Base-by-base conservation (phyloP, 257 asterid genomes). In the Primulina huaijiensis region DNA sequence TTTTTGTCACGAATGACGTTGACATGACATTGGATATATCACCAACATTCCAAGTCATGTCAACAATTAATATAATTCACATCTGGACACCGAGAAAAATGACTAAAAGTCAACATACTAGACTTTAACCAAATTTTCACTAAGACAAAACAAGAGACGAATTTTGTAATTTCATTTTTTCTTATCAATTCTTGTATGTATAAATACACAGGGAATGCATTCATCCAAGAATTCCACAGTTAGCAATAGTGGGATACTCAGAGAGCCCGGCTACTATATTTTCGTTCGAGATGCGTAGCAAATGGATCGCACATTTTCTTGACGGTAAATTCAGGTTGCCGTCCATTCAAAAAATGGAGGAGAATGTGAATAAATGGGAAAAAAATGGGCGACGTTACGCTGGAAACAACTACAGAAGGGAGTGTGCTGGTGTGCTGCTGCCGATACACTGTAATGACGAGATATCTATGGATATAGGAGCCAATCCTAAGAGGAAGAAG, bases 361-460 rank as follows among this genome's bases (percentile, higher is more conserved):
- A 83, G 7, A 76, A 80, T 3, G 80, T 65, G 52, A 3, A 10
- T 57, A 72, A 60, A 75, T 88, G 91, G 95, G 82, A 82, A 67
- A 67, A 73, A 3, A 78, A 80, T 63, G 73, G 64, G 38, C 80
- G 78, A 8, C 69, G 43, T 3, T 82, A 81, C 23, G 68, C 79
- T 68, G 19, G 55, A 2, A 66, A 61, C 9, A 70, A 38, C 76
- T 85, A 83, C 76, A 85, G 57, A 70, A 79, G 89, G 61, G 84
- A 82, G 67, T 85, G 91, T 31, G 88, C 75, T 10, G 82, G 88
- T 23, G 89, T 72, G 20, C 35, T 82, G 88, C 75, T 83, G 23
- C 91, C 82, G 38, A 81, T 85, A 27, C 64, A 83, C 68, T 80
- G 88, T 76, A 83, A 88, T n/a, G 95, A 88, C 75, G 78, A 77